phyloP scores from a whole-genome alignment of 202 grass and related monocot genomes.

The Hordeum pubiflorum region DNA sequence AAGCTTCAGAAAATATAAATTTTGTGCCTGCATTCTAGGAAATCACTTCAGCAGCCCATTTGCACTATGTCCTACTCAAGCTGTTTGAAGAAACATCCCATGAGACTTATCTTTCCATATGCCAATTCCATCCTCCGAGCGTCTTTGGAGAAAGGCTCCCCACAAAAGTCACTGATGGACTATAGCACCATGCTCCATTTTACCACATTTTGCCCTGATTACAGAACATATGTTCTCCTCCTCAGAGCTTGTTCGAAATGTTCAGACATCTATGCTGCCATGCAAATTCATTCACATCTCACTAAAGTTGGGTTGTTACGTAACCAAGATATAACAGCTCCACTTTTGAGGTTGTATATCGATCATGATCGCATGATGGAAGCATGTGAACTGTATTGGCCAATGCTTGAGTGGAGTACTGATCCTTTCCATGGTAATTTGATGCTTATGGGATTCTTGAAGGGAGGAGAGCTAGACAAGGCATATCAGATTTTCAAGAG shows the following conservation, averaged over 20 bases:
- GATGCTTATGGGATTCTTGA: conserved; percentile 43
- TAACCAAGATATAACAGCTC: conserved; percentile 18
- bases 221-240: conserved; percentile 44
- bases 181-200: conserved; percentile 41
- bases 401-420: conserved; percentile 20
- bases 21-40: conserved; percentile 16
- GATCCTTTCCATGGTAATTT: conserved; percentile 55
- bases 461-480: conserved; percentile 40
- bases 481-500: conserved; percentile 56
- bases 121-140: conserved; percentile 54
- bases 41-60: conserved; percentile 21
- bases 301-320: conserved; percentile 41
- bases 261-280: conserved; percentile 37
- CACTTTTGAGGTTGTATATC: conserved; percentile 48
- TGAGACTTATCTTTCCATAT: conserved; percentile 30
- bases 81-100: conserved; percentile 40
- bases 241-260: conserved; percentile 51
- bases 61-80: conserved; percentile 31
- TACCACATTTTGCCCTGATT: conserved; percentile 41
- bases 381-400: conserved; percentile 34
- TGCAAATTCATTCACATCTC: conserved; percentile 44
- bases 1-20: conserved; percentile 10
- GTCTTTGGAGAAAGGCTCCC: conserved; percentile 55
- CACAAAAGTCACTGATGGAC: conserved; percentile 38
- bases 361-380: conserved; percentile 34